Evolutionary conservation across 306 rosid genomes (phyloP).

Genomic region (Alnus rubra): DNA sequence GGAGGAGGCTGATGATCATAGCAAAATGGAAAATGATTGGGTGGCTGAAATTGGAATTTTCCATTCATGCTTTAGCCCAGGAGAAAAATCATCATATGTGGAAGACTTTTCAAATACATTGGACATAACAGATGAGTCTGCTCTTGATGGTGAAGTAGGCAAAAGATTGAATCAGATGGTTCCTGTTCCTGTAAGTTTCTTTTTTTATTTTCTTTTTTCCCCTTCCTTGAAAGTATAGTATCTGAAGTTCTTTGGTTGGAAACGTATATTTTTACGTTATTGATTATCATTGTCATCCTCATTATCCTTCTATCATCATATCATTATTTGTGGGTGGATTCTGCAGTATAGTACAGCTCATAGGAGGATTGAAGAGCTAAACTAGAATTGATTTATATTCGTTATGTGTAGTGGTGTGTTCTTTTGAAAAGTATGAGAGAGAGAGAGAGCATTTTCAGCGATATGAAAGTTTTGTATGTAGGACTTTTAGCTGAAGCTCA

Average conservation of each 20-base stretch:
- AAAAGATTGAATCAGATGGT: constrained; percentile 81
- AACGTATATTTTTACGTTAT: neutral
- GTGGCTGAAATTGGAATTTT: constrained; percentile 37
- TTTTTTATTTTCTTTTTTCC: constrained; percentile 7
- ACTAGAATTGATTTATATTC: neutral
- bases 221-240: neutral
- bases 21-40: constrained; percentile 32
- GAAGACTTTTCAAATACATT: constrained; percentile 45
- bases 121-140: constrained; percentile 77
- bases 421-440: neutral
- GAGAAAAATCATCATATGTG: constrained; percentile 35
- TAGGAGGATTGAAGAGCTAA: neutral
- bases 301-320: neutral
- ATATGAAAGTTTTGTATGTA: neutral
- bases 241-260: neutral
- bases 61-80: constrained; percentile 40
- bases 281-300: neutral
- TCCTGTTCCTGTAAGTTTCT: constrained; percentile 81
- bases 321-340: neutral
- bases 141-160: constrained; percentile 93
- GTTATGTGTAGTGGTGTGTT: neutral
- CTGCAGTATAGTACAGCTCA: neutral
- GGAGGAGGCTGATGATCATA: constrained; percentile 28
- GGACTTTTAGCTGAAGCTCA: neutral
- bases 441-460: neutral